Evolutionary conservation across 768 basidiomycete genomes (phyloP).

Genomic region (Roridomyces roridus): DNA sequence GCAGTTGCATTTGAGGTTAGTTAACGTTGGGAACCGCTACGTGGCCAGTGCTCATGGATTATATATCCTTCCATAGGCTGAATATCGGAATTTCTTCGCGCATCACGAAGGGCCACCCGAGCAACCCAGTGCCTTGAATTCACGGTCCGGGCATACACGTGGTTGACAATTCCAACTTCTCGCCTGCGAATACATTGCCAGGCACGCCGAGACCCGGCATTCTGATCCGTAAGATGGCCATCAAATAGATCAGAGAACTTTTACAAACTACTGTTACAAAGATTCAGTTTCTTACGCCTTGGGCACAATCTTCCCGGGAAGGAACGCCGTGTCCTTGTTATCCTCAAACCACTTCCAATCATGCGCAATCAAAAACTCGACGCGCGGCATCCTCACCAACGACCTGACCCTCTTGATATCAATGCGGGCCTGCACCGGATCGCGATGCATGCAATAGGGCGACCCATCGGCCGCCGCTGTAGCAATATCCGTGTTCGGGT

Average conservation of each 20-base stretch:
- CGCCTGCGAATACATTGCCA: too few relatives aligned
- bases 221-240: too few relatives aligned
- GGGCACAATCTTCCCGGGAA: slow-evolving; percentile 41
- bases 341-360: slow-evolving; percentile 57
- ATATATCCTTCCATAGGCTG: not conserved
- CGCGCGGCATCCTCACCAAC: slow-evolving; percentile 43
- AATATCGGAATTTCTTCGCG: not conserved
- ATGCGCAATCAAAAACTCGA: slow-evolving; percentile 58
- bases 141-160: too few relatives aligned
- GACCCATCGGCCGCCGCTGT: slow-evolving; percentile 33
- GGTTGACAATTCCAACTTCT: too few relatives aligned
- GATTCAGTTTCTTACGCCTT: too few relatives aligned
- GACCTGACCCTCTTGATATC: slow-evolving; percentile 47
- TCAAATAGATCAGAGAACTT: too few relatives aligned
- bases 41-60: too few relatives aligned
- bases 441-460: slow-evolving; percentile 47
- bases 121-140: too few relatives aligned
- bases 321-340: slow-evolving; percentile 51
- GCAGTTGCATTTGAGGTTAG: not conserved
- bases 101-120: not conserved
- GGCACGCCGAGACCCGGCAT: too few relatives aligned
- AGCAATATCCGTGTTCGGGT: slow-evolving; percentile 45
- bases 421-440: slow-evolving; percentile 48
- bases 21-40: too few relatives aligned
- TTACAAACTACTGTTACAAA: not conserved